Conservation (phyloP, 1,139 yeast genomes). For the Candida tetrigidarum region DNA sequence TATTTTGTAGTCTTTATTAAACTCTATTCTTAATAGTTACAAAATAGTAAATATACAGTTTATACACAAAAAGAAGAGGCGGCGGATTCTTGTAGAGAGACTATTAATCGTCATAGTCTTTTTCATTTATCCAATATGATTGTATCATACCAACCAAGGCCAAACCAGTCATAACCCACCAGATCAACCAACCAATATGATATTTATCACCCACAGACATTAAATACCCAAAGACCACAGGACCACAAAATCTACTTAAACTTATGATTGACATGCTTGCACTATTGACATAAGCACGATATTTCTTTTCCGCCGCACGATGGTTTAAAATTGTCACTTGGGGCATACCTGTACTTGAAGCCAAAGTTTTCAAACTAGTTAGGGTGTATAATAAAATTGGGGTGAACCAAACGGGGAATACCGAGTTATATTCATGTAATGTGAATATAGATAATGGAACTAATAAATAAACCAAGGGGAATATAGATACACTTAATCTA, state of each 20-base stretch:
- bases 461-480: constrained; percentile 52
- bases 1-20: too few species aligned
- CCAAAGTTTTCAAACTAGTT: constrained; percentile 25
- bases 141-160: constrained; percentile 16
- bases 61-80: too few species aligned
- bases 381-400: constrained; percentile 25
- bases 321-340: constrained; percentile 50
- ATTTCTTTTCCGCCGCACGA: constrained; percentile 51
- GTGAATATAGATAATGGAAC: constrained; percentile 57
- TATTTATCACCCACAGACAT: constrained; percentile 49
- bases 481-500: constrained; percentile 33
- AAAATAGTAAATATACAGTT: too few species aligned
- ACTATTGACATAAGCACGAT: constrained; percentile 56
- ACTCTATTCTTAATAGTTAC: too few species aligned
- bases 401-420: constrained; percentile 27
- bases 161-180: constrained; percentile 17
- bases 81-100: too few species aligned
- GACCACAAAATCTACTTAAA: constrained; percentile 60
- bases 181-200: constrained; percentile 23
- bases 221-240: constrained; percentile 59
- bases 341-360: constrained; percentile 47
- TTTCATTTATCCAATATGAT: constrained; percentile 16
- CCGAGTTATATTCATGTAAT: constrained; percentile 32
- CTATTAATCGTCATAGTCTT: constrained; percentile 12
- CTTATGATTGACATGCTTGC: constrained; percentile 54